Conservation (phyloP, 306 rosid species). For the Quercus rubra region DNA sequence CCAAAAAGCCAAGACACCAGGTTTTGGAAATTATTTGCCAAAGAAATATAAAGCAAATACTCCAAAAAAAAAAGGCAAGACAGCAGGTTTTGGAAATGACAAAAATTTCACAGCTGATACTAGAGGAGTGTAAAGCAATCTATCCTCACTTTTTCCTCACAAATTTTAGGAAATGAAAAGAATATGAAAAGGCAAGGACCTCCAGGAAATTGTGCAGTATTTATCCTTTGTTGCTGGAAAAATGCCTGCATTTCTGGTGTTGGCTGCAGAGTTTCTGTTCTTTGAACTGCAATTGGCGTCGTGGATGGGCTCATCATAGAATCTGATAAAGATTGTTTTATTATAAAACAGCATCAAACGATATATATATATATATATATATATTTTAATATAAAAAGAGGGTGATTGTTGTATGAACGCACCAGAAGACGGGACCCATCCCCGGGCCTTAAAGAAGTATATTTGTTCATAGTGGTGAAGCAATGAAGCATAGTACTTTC, state of each 20-base stretch:
- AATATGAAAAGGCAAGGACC: constrained; percentile 38
- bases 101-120: background rate
- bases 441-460: constrained; percentile 60
- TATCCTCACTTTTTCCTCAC: background rate
- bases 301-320: constrained; percentile 33
- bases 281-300: constrained; percentile 30
- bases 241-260: constrained; percentile 30
- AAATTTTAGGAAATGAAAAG: background rate
- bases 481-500: constrained; percentile 78
- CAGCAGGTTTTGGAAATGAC: background rate
- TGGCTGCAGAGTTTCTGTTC: constrained; percentile 30
- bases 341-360: constrained; percentile 15
- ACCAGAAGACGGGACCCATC: constrained; percentile 45
- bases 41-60: background rate
- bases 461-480: constrained; percentile 80
- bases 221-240: constrained; percentile 35
- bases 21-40: background rate
- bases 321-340: constrained; percentile 39
- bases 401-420: constrained; percentile 6
- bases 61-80: background rate
- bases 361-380: background rate
- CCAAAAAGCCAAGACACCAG: too few species aligned
- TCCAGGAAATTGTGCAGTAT: constrained; percentile 42
- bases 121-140: background rate
- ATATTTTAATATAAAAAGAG: background rate